phyloP scores from a whole-genome alignment of 2,329 filamentous ascomycete genomes.

The Colletotrichum sp. region DNA sequence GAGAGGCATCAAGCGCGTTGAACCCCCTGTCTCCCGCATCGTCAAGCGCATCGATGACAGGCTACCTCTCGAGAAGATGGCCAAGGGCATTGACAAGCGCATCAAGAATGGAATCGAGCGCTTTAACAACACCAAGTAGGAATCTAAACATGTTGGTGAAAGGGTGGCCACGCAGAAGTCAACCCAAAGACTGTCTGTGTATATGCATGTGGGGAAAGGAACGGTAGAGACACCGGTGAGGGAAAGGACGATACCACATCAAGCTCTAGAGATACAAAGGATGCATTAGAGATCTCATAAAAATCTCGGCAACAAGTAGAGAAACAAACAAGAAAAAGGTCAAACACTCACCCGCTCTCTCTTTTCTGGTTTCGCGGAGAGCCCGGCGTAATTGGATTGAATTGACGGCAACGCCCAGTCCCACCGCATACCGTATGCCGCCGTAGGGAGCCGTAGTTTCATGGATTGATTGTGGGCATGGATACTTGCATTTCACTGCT shows the following conservation, averaged over 20 bases:
- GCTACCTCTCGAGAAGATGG: slow-evolving; percentile 56
- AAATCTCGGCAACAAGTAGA: neutral
- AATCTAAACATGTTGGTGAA: neutral
- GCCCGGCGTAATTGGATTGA: neutral
- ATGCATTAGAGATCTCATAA: slow-evolving; percentile 5
- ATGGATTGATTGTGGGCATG: neutral
- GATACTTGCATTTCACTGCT: slow-evolving; percentile 5
- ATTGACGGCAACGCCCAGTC: neutral
- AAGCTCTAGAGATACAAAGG: slow-evolving; percentile 6
- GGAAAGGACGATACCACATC: neutral
- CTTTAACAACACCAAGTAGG: slow-evolving; percentile 14
- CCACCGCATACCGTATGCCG: neutral
- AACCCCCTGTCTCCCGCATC: slow-evolving; percentile 50
- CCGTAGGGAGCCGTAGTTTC: neutral
- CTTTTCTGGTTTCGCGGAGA: neutral
- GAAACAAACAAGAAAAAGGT: neutral
- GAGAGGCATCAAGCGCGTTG: slow-evolving; percentile 54
- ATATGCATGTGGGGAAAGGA: neutral
- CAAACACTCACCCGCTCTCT: neutral
- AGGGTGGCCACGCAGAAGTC: neutral
- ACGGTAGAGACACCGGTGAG: neutral
- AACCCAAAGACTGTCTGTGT: neutral
- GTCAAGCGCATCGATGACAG: slow-evolving; percentile 50
- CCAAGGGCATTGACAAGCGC: slow-evolving; percentile 50
- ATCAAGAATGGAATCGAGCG: slow-evolving; percentile 52